Evolutionary conservation across 768 basidiomycete genomes (phyloP).

Genomic region (Lentinula lateritia): DNA sequence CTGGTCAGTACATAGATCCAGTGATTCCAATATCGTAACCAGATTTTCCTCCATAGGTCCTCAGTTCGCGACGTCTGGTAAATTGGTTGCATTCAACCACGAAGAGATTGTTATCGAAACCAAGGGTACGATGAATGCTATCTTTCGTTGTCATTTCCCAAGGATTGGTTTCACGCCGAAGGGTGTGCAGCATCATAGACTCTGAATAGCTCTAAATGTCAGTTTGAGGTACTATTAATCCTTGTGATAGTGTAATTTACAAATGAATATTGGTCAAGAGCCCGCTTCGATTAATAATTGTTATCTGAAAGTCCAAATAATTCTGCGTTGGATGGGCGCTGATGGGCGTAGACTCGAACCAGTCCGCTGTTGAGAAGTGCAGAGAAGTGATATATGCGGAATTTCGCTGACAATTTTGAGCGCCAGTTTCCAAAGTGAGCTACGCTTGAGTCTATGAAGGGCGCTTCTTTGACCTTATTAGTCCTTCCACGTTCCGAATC

Average conservation of each 20-base stretch:
- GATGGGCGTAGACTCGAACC: too few species aligned
- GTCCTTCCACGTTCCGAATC: neutral
- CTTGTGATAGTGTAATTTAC: neutral
- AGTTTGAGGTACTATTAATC: neutral
- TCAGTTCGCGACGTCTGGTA: slow-evolving; percentile 40
- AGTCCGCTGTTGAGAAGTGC: too few species aligned
- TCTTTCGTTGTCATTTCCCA: slow-evolving; percentile 50
- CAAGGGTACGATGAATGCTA: slow-evolving; percentile 26
- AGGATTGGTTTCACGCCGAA: slow-evolving; percentile 32
- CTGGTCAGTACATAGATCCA: slow-evolving; percentile 25
- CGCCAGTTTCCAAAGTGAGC: too few species aligned
- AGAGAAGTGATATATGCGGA: too few species aligned
- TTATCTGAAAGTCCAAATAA: too few species aligned
- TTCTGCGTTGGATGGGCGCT: too few species aligned
- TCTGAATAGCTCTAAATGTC: neutral
- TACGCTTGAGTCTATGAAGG: neutral
- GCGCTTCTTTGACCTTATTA: neutral
- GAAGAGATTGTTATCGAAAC: slow-evolving; percentile 48
- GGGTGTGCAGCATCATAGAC: slow-evolving; percentile 6
- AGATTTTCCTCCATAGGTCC: slow-evolving; percentile 20
- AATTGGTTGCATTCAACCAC: slow-evolving; percentile 41
- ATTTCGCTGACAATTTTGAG: too few species aligned
- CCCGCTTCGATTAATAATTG: too few species aligned
- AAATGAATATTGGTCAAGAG: too few species aligned
- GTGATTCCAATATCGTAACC: neutral